These are phyloP conservation scores for Solanum pimpinellifolium DNA, from an alignment of 257 asterid genomes.

Conservation along the genomic window DNA sequence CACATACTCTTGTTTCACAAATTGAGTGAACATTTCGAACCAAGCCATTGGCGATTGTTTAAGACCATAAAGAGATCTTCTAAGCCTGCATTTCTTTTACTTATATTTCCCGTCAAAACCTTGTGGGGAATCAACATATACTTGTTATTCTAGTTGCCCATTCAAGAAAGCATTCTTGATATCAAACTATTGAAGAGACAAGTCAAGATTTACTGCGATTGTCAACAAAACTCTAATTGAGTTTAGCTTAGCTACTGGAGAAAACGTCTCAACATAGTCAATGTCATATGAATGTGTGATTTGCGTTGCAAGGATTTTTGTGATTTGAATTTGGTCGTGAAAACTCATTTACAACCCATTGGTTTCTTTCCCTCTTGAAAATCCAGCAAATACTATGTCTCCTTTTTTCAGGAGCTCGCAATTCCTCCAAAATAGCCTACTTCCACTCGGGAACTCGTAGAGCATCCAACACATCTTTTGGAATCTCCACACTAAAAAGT, in stretches of 20 bases:
- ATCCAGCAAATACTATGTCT: background rate
- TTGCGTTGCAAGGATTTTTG: background rate
- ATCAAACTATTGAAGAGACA: too few relatives aligned
- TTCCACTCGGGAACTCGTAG: too few relatives aligned
- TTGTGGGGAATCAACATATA: too few relatives aligned
- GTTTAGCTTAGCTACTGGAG: background rate
- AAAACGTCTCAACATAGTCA: background rate
- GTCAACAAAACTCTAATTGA: background rate
- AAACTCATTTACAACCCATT: background rate
- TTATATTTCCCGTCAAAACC: too few relatives aligned
- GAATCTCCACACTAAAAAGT: too few relatives aligned
- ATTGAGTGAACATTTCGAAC: too few relatives aligned
- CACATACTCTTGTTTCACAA: too few relatives aligned
- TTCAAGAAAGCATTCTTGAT: background rate
- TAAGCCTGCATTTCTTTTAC: too few relatives aligned
- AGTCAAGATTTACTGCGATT: background rate
- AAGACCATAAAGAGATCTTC: too few relatives aligned
- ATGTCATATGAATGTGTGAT: background rate
- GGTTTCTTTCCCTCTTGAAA: background rate
- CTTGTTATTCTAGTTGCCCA: background rate
- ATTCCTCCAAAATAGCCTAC: too few relatives aligned
- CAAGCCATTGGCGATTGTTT: too few relatives aligned
- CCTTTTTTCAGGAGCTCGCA: background rate
- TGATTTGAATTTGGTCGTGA: background rate
- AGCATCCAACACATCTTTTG: too few relatives aligned